Percentiles rank a stretch among this genome's conserved stretches.
Conservation (phyloP, 2,329 filamentous ascomycete genomes). For the Beauveria pseudobassiana region DNA sequence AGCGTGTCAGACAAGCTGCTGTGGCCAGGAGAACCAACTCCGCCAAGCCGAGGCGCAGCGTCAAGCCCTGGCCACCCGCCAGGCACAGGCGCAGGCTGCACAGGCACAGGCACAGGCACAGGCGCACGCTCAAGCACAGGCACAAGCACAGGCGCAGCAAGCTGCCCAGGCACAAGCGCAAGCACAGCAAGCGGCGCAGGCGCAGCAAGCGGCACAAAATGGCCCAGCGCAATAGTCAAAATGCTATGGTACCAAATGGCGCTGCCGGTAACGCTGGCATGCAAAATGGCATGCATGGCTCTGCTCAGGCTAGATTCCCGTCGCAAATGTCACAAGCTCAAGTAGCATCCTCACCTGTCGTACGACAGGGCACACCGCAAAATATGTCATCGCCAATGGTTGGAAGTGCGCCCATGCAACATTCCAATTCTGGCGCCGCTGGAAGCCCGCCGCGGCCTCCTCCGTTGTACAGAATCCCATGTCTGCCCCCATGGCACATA, state of each 20-base stretch:
- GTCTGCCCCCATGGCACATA: constrained; percentile 52
- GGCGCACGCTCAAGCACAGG: constrained; percentile 17
- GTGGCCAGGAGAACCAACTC: constrained; percentile 28
- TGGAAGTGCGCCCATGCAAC: constrained; percentile 55
- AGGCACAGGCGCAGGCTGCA: constrained; percentile 17
- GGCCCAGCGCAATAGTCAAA: constrained; percentile 28
- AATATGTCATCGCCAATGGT: constrained; percentile 60
- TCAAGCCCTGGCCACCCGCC: constrained; percentile 25
- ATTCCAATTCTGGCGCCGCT: constrained; percentile 59
- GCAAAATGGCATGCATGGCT: constrained; percentile 29
- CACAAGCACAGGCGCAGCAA: constrained; percentile 12
- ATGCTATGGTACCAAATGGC: constrained; percentile 31
- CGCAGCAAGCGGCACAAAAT: constrained; percentile 20
- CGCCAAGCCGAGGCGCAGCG: constrained; percentile 30
- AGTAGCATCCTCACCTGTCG: constrained; percentile 60
- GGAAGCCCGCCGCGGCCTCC: constrained; percentile 57
- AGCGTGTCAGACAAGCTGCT: constrained; percentile 32
- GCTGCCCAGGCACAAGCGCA: constrained; percentile 13
- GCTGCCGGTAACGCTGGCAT: constrained; percentile 25
- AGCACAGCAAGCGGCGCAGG: background rate
- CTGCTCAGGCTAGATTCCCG: constrained; percentile 38
- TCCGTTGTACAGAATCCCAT: constrained; percentile 59
- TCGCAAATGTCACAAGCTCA: constrained; percentile 50
- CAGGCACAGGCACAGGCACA: constrained; percentile 25
- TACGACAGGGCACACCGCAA: constrained; percentile 56